Percentiles rank a stretch among this genome's conserved stretches.
phyloP scores from a whole-genome alignment of 139 green algal genomes.

The Desmodesmus armatus region DNA sequence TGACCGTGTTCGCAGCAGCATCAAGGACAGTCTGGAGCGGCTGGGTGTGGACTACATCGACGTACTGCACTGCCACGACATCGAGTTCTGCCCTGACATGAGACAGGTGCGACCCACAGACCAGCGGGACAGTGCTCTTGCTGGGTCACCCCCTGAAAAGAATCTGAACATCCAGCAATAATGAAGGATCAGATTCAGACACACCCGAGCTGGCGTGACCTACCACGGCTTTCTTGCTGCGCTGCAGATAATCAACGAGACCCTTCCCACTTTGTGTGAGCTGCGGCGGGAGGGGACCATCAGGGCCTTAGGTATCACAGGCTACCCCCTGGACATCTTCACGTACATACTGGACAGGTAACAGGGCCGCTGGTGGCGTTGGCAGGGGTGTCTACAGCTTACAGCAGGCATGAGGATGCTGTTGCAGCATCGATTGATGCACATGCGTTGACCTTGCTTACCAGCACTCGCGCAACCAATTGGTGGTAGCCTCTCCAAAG shows the following conservation, averaged over 20 bases:
- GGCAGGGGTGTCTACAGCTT: too few relatives aligned
- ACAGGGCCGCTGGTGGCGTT: neutral
- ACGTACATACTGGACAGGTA: constrained; percentile 77
- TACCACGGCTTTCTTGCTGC: neutral
- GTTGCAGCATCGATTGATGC: too few relatives aligned
- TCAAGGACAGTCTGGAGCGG: constrained; percentile 81
- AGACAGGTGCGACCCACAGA: constrained; percentile 71
- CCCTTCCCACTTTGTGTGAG: constrained; percentile 84
- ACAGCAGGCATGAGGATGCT: neutral
- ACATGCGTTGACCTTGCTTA: too few relatives aligned
- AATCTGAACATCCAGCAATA: too few relatives aligned
- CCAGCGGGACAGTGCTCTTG: too few relatives aligned
- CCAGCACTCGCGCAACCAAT: too few relatives aligned
- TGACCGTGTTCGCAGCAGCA: constrained; percentile 72
- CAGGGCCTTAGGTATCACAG: constrained; percentile 90
- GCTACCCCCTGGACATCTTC: constrained; percentile 88
- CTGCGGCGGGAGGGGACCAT: constrained; percentile 89
- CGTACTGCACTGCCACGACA: constrained; percentile 94
- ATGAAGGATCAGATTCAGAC: too few relatives aligned
- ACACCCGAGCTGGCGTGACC: neutral
- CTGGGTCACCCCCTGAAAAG: too few relatives aligned
- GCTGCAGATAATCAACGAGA: constrained; percentile 70
- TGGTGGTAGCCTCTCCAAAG: too few relatives aligned
- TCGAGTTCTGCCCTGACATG: constrained; percentile 91
- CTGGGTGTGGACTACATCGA: constrained; percentile 89